Percentiles rank a stretch among this genome's conserved stretches.
Evolutionary conservation across 1,284 basidiomycete species (phyloP).

Genomic region (Irpex sp.): DNA sequence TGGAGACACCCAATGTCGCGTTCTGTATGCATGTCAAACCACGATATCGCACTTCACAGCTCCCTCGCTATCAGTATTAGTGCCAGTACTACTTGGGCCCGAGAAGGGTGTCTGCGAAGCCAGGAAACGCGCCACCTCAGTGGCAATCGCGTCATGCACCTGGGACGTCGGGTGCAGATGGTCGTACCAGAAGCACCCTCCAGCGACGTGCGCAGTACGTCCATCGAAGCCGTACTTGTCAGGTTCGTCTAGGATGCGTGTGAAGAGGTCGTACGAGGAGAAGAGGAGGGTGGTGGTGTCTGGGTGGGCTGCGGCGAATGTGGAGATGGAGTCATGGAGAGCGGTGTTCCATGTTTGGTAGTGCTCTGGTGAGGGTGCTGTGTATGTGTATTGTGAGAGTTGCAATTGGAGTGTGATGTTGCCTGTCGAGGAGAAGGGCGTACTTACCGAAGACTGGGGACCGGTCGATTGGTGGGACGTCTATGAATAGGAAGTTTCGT

Average conservation of each 20-base stretch:
- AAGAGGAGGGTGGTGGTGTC: conserved; percentile 46
- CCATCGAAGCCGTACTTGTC: conserved; percentile 36
- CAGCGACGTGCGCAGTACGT: conserved; percentile 27
- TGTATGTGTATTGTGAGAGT: not conserved
- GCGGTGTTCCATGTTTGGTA: conserved; percentile 40
- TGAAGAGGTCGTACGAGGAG: conserved; percentile 46
- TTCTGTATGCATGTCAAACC: not conserved
- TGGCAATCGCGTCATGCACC: conserved; percentile 27
- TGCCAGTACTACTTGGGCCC: too few relatives aligned
- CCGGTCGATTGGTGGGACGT: conserved; percentile 55
- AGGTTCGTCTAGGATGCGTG: conserved; percentile 43
- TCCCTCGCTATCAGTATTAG: not conserved
- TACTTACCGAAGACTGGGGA: conserved; percentile 39
- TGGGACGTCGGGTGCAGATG: conserved; percentile 25
- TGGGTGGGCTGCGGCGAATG: conserved; percentile 36
- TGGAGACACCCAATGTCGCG: not conserved
- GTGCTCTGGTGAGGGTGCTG: conserved; percentile 1
- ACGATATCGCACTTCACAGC: not conserved
- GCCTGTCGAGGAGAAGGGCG: not conserved
- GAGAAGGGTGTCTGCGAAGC: conserved; percentile 6
- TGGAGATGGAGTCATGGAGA: conserved; percentile 28
- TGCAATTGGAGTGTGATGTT: not conserved
- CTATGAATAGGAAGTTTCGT: conserved; percentile 61
- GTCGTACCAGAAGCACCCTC: conserved; percentile 51
- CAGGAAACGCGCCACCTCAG: conserved; percentile 22